A percentile compares a stretch with the other conserved stretches of the same genome.
Evolutionary conservation across 345 rosid genomes (phyloP).

Genomic region (Limnanthes douglasii): DNA sequence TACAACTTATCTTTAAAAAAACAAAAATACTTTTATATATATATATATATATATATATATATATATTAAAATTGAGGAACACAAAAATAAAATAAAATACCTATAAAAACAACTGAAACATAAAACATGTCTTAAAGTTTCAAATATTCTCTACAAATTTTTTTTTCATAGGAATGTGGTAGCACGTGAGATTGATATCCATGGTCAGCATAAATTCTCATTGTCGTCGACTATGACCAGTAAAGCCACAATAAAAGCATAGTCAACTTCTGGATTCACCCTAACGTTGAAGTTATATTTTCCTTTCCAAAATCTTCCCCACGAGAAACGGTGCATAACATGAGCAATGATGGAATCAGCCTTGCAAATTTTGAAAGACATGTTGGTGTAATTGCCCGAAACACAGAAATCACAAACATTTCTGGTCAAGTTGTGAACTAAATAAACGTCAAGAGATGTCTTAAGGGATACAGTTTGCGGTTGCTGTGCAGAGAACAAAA

Average conservation of each 20-base stretch:
- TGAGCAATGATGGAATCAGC: conserved; percentile 42
- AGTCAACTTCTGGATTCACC: conserved; percentile 67
- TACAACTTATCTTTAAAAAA: too few relatives aligned
- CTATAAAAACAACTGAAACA: too few relatives aligned
- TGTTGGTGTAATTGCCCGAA: conserved; percentile 29
- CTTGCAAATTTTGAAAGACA: conserved; percentile 42
- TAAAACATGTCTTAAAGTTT: too few relatives aligned
- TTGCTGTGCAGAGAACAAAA: conserved; percentile 29
- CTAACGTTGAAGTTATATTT: conserved; percentile 40
- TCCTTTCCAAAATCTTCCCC: conserved; percentile 54
- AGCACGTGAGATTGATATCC: not conserved
- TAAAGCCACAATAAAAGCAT: conserved; percentile 54
- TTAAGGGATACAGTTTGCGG: conserved; percentile 41
- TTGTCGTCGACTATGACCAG: conserved; percentile 44
- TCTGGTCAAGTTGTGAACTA: conserved; percentile 19
- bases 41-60: too few relatives aligned
- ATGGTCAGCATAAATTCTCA: conserved; percentile 14
- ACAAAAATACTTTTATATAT: too few relatives aligned
- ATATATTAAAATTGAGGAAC: too few relatives aligned
- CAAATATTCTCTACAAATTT: too few relatives aligned
- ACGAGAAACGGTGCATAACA: conserved; percentile 42
- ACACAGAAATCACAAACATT: conserved; percentile 31
- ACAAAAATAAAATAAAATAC: too few relatives aligned
- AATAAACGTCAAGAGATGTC: conserved; percentile 35
- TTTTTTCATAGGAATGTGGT: too few relatives aligned